phyloP scores from a whole-genome alignment of 2,329 filamentous ascomycete genomes.

The Aspergillus hortae region DNA sequence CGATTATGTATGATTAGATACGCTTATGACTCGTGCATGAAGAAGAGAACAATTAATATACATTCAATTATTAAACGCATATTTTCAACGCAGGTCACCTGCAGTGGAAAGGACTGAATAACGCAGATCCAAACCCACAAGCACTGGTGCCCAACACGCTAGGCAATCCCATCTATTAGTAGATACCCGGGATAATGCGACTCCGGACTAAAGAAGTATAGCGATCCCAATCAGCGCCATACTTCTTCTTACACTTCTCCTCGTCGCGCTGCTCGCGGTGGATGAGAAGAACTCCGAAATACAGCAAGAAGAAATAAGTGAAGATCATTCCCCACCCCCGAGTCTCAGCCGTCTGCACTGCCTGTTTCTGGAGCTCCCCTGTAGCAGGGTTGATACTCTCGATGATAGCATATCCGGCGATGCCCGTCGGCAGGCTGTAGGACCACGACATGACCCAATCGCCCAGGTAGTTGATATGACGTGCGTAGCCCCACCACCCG shows the following conservation, averaged over 20 bases:
- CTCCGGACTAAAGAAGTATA: constrained; percentile 81
- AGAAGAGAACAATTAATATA: background rate
- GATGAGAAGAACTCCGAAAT: constrained; percentile 81
- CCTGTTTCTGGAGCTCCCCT: constrained; percentile 65
- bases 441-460: constrained; percentile 95
- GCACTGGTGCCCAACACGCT: background rate
- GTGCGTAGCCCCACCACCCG: constrained; percentile 89
- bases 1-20: background rate
- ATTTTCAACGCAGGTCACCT: background rate
- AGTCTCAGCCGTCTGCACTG: constrained; percentile 69
- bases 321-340: constrained; percentile 81
- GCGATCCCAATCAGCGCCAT: constrained; percentile 85
- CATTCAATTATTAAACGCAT: background rate
- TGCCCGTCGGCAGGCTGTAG: constrained; percentile 79
- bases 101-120: background rate
- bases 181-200: constrained; percentile 80
- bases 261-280: constrained; percentile 87
- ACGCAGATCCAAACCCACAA: too few species aligned
- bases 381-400: constrained; percentile 47
- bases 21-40: background rate
- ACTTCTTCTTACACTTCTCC: constrained; percentile 86
- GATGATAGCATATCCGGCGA: constrained; percentile 74
- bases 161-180: constrained; percentile 47
- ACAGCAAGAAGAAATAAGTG: constrained; percentile 92
- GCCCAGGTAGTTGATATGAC: constrained; percentile 94